Evolutionary conservation across 2,329 filamentous ascomycete genomes (phyloP).

Genomic region (Diaporthe sp.): DNA sequence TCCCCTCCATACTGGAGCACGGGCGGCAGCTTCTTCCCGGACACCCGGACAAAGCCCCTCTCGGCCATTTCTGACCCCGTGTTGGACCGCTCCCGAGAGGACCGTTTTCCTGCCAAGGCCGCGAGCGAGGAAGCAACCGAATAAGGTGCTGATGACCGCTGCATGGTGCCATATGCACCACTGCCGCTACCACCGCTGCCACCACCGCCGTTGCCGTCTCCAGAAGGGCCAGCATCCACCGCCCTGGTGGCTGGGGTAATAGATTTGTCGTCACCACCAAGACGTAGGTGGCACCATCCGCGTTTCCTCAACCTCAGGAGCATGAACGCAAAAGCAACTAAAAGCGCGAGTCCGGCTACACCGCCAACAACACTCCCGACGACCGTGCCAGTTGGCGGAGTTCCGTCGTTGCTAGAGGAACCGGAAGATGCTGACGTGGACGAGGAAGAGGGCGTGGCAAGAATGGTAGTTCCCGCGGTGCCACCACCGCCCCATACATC

Average conservation of each 20-base stretch:
- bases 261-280: slow-evolving; percentile 53
- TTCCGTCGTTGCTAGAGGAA: slow-evolving; percentile 42
- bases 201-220: slow-evolving; percentile 42
- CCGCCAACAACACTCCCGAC: slow-evolving; percentile 71
- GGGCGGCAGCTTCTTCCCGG: slow-evolving; percentile 74
- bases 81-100: slow-evolving; percentile 50
- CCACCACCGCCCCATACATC: slow-evolving; percentile 42
- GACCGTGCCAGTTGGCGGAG: slow-evolving; percentile 53
- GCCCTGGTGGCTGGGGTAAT: slow-evolving; percentile 30
- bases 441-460: slow-evolving; percentile 46
- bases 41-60: slow-evolving; percentile 74
- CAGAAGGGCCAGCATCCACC: slow-evolving; percentile 30
- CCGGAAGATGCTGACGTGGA: slow-evolving; percentile 43
- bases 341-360: slow-evolving; percentile 70
- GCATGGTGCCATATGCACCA: slow-evolving; percentile 55
- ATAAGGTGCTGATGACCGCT: slow-evolving; percentile 61
- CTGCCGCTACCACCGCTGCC: not conserved
- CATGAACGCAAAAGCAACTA: slow-evolving; percentile 67
- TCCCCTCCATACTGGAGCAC: slow-evolving; percentile 74
- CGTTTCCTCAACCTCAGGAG: slow-evolving; percentile 70
- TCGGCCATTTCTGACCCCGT: slow-evolving; percentile 60
- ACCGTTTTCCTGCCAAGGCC: slow-evolving; percentile 58
- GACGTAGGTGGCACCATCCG: slow-evolving; percentile 42
- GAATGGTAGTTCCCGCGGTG: slow-evolving; percentile 45
- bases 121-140: slow-evolving; percentile 65